Base-by-base conservation (phyloP, 129 eudicot genomes). In the Tagetes patula region DNA sequence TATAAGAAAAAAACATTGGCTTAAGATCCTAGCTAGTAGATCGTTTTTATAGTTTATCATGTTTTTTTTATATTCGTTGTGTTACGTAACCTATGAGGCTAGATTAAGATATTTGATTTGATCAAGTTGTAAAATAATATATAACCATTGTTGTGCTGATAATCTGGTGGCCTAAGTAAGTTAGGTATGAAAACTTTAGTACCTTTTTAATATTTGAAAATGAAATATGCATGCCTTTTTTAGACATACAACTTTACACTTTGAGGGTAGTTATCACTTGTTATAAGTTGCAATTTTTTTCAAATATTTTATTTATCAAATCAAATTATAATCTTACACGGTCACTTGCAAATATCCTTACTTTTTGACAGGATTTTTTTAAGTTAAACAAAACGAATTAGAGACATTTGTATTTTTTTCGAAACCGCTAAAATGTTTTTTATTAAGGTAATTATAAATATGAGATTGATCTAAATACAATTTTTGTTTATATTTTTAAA, bases 231-330 rank as follows among this genome's bases (percentile, higher is more conserved):
- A 52, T 80, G 67, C 63, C 64, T 56, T 48, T 72, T 69, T 53
- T 14, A 75, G 80, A 41, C 36, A 69, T 75, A 7, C 69, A 69
- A 55, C 80, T 74, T 80, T 74, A 37, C 47, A 58, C 59, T 71
- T 67, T 10, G 45, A 67, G 59, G 54, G 46, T 10, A 53, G 68
- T 55, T 56, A 46, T 65, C 46, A 66, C 7, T 42, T 43, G 65
- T 50, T 66, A 41, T 37, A 37, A 64, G 48, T 46, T 56, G 42
- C 69, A 55, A 14, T 46, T 66, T 45, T 56, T 9, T 7, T 47
- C 30, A 27, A 5, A 34, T 59, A 39, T 42, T 8, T 13, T 48
- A 33, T 47, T 46, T 58, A 65, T 73, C 11, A 45, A 67, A 14
- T 43, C 32, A 46, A 11, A 34, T 34, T 45, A n/a, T 60, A 39